These are phyloP conservation scores for Drechslerella dactyloides DNA, from an alignment of 2,329 filamentous ascomycete species.

Conservation along the genomic window DNA sequence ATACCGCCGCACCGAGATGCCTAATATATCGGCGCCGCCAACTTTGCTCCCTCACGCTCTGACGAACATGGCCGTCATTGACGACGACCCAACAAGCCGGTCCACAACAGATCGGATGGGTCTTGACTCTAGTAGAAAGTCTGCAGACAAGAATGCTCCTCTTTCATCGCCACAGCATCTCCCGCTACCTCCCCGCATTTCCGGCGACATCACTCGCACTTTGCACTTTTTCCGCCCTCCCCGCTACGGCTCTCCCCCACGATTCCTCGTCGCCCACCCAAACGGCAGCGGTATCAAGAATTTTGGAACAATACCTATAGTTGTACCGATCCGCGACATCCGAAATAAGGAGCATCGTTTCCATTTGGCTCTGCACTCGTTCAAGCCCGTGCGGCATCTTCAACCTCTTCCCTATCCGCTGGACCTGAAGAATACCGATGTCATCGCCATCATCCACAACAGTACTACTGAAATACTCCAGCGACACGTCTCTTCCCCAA, in stretches of 20 bases:
- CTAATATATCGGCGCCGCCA: not conserved
- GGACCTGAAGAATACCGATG: constrained; percentile 9
- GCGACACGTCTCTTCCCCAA: constrained; percentile 20
- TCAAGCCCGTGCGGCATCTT: constrained; percentile 32
- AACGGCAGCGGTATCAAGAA: constrained; percentile 42
- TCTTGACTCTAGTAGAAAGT: no score
- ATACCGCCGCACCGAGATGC: not conserved
- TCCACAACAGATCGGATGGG: not conserved
- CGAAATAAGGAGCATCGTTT: constrained; percentile 45
- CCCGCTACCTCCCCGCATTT: constrained; percentile 4
- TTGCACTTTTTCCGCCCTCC: constrained; percentile 31
- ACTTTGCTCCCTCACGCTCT: not conserved
- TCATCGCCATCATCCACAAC: not conserved
- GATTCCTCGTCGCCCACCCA: constrained; percentile 28
- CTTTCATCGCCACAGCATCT: not conserved
- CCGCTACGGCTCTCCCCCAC: constrained; percentile 35
- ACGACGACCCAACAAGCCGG: not conserved
- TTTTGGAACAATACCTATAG: constrained; percentile 26
- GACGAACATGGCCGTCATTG: constrained; percentile 1
- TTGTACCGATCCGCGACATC: constrained; percentile 29
- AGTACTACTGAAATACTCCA: constrained; percentile 11
- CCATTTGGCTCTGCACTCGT: constrained; percentile 38
- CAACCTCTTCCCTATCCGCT: constrained; percentile 22
- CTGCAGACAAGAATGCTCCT: not conserved
- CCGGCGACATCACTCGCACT: constrained; percentile 17